phyloP scores from a whole-genome alignment of 805 yeast species.

The Pichia nanzhaoensis region DNA sequence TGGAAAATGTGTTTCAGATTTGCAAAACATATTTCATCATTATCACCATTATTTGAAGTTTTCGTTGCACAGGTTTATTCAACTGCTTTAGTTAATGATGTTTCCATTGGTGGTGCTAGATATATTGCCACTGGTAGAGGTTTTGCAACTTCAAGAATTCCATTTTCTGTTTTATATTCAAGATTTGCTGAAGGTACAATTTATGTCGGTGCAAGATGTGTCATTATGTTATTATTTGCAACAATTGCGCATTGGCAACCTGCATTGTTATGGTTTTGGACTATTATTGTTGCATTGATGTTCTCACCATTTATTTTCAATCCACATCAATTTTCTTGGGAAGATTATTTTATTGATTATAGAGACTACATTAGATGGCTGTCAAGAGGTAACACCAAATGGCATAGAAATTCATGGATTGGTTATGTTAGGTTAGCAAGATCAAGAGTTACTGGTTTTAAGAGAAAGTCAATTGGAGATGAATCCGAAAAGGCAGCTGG shows the following conservation, averaged over 20 bases:
- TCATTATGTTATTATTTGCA: conserved; percentile 66
- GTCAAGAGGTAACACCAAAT: conserved; percentile 83
- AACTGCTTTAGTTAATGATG: conserved; percentile 60
- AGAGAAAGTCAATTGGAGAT: conserved; percentile 66
- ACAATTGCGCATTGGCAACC: conserved; percentile 85
- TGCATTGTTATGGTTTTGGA: conserved; percentile 96
- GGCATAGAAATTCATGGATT: conserved; percentile 87
- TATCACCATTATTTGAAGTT: conserved; percentile 79
- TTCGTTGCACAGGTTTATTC: conserved; percentile 78
- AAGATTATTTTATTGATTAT: conserved; percentile 93
- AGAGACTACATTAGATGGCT: conserved; percentile 88
- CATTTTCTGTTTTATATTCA: conserved; percentile 66
- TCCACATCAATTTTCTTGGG: conserved; percentile 97
- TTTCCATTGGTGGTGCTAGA: conserved; percentile 81
- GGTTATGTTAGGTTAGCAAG: conserved; percentile 77
- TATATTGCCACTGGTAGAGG: conserved; percentile 85
- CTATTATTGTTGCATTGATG: conserved; percentile 78
- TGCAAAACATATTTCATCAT: conserved; percentile 57
- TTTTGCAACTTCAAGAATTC: conserved; percentile 74
- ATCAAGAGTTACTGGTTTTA: conserved; percentile 82
- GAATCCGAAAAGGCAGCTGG: conserved; percentile 78
- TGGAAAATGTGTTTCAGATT: conserved; percentile 71
- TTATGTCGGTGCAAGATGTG: conserved; percentile 75
- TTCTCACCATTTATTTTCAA: conserved; percentile 92
- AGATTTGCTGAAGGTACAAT: conserved; percentile 79